phyloP scores from a whole-genome alignment of 768 basidiomycete species.

The Mycena capillaripes region DNA sequence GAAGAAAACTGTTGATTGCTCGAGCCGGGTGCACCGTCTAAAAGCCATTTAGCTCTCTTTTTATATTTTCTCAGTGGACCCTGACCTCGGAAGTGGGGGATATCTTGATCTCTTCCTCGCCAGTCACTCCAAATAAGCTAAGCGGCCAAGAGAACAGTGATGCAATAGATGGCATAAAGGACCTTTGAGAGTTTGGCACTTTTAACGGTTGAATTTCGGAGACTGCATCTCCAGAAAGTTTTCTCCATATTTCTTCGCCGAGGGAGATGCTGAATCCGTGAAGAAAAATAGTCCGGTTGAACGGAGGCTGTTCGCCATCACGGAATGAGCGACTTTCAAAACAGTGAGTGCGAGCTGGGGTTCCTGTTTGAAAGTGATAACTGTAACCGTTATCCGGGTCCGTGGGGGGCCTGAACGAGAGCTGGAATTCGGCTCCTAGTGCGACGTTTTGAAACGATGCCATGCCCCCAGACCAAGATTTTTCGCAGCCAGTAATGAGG shows the following conservation, averaged over 20 bases:
- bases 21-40: conserved; percentile 17
- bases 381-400: background rate
- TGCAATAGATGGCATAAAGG: background rate
- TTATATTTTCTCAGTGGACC: background rate
- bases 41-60: background rate
- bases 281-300: background rate
- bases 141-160: background rate
- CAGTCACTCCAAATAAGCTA: background rate
- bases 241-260: background rate
- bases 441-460: background rate
- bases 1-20: conserved; percentile 12
- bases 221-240: background rate
- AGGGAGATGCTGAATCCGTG: background rate
- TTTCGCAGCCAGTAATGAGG: background rate
- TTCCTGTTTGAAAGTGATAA: background rate
- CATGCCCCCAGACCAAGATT: background rate
- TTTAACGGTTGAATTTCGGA: background rate
- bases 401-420: background rate
- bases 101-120: background rate
- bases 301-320: no score
- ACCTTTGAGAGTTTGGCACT: background rate
- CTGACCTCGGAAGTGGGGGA: background rate
- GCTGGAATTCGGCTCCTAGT: background rate
- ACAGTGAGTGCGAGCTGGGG: background rate
- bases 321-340: no score